Evolutionary conservation across 768 basidiomycete species (phyloP).

Genomic region (Suillus subalutaceus): DNA sequence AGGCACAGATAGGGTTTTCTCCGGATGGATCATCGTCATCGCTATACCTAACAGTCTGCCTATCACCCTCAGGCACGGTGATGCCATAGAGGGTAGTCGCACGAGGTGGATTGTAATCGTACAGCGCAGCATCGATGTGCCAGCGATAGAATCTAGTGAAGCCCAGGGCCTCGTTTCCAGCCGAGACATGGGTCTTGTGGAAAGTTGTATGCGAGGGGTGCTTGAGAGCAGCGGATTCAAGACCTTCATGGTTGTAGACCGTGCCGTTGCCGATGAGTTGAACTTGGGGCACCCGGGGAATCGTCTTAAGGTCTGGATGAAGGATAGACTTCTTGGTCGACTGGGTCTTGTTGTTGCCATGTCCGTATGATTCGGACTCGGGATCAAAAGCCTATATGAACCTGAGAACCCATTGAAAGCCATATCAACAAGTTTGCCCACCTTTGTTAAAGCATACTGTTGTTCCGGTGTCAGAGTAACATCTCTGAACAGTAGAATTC

Average conservation of each 20-base stretch:
- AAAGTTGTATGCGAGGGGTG: constrained; percentile 87
- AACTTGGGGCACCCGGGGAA: constrained; percentile 85
- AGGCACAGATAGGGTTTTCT: constrained; percentile 79
- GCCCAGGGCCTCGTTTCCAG: constrained; percentile 77
- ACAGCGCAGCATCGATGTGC: constrained; percentile 91
- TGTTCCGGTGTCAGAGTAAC: constrained; percentile 73
- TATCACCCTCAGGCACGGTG: constrained; percentile 63
- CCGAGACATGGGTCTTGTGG: constrained; percentile 77
- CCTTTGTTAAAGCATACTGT: constrained; percentile 86
- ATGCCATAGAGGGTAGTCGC: constrained; percentile 88
- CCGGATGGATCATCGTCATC: constrained; percentile 77
- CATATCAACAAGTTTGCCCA: constrained; percentile 30
- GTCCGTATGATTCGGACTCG: constrained; percentile 65
- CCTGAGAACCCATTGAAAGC: constrained; percentile 13
- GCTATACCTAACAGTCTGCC: constrained; percentile 65
- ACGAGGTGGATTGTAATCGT: constrained; percentile 74
- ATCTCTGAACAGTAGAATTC: constrained; percentile 74
- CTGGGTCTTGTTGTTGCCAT: constrained; percentile 87
- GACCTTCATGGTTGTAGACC: constrained; percentile 79
- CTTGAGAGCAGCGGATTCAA: constrained; percentile 76
- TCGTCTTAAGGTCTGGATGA: constrained; percentile 89
- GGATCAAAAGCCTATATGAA: constrained; percentile 76
- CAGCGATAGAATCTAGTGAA: constrained; percentile 88
- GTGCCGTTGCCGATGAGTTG: constrained; percentile 91
- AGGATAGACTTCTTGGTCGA: constrained; percentile 77